Evolutionary conservation across 441 rosid genomes (phyloP).

Genomic region (Corymbia calophylla): DNA sequence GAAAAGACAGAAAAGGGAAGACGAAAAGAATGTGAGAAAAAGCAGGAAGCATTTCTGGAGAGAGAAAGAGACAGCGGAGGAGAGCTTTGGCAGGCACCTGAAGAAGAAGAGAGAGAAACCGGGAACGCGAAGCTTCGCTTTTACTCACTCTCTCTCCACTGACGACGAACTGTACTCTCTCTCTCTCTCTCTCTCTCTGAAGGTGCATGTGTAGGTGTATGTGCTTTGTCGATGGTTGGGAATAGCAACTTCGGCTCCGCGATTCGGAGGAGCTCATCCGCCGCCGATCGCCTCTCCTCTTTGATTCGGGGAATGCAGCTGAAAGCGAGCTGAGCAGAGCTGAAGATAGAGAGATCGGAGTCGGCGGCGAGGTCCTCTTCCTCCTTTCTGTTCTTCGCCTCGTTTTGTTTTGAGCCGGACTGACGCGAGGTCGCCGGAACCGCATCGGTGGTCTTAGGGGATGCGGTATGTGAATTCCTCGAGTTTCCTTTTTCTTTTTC

Average conservation of each 20-base stretch:
- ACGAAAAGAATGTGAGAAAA: background rate
- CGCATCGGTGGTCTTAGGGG: background rate
- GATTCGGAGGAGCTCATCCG: constrained; percentile 14
- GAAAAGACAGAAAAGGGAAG: background rate
- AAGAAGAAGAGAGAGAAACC: background rate
- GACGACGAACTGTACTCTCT: constrained; percentile 2
- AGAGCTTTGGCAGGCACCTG: background rate
- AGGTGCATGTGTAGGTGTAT: background rate
- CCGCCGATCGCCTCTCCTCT: background rate
- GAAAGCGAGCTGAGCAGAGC: background rate
- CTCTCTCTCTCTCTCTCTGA: background rate
- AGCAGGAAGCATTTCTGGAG: background rate
- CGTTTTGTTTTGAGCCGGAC: background rate
- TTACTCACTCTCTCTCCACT: background rate
- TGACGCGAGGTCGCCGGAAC: background rate
- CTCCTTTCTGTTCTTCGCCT: background rate
- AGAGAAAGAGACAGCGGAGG: background rate
- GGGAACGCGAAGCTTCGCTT: background rate
- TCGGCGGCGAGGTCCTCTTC: background rate
- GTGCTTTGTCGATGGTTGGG: background rate
- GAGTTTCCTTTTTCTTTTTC: background rate
- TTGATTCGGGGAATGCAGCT: background rate
- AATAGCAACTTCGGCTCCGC: background rate
- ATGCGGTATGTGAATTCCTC: background rate
- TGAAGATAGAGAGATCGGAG: background rate